A percentile compares a stretch with the other conserved stretches of the same genome.
Conservation (phyloP, 2,329 filamentous ascomycete genomes). For the Cladosporium velox region DNA sequence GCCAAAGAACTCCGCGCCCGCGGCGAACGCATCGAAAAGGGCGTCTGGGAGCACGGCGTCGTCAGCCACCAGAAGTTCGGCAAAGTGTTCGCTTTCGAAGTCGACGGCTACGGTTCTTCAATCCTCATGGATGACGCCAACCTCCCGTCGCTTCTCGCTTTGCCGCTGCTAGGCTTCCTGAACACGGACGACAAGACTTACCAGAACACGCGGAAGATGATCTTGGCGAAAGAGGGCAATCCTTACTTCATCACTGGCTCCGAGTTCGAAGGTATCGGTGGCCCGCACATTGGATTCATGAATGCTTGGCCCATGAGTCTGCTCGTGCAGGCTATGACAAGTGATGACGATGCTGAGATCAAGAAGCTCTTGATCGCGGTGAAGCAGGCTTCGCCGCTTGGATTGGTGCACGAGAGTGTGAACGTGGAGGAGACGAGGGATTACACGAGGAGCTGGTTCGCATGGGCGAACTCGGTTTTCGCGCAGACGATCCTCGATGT, state of each 20-base stretch:
- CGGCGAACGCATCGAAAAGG: constrained; percentile 68
- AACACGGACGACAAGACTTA: constrained; percentile 68
- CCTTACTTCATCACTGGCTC: constrained; percentile 82
- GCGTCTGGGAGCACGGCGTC: constrained; percentile 82
- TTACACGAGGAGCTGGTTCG: constrained; percentile 93
- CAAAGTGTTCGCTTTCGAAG: constrained; percentile 81
- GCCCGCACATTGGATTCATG: constrained; percentile 76
- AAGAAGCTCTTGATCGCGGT: constrained; percentile 70
- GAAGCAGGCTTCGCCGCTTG: constrained; percentile 71
- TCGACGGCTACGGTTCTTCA: constrained; percentile 80
- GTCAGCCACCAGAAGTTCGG: constrained; percentile 74
- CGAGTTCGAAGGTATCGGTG: constrained; percentile 85
- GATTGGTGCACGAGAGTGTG: constrained; percentile 88
- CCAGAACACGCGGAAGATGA: constrained; percentile 82
- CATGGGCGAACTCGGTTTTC: constrained; percentile 97
- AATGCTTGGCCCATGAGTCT: constrained; percentile 98
- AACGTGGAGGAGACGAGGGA: constrained; percentile 69
- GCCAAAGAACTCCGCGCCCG: constrained; percentile 55
- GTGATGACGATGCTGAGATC: constrained; percentile 81
- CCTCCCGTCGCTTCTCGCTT: constrained; percentile 74
- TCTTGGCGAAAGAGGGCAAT: constrained; percentile 74
- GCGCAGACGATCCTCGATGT: constrained; percentile 88
- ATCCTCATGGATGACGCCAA: constrained; percentile 92
- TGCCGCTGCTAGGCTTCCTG: constrained; percentile 78
- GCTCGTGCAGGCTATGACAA: constrained; percentile 87